Conservation (phyloP, 75 land plant genomes). For the Adiantum capillusveneris region DNA sequence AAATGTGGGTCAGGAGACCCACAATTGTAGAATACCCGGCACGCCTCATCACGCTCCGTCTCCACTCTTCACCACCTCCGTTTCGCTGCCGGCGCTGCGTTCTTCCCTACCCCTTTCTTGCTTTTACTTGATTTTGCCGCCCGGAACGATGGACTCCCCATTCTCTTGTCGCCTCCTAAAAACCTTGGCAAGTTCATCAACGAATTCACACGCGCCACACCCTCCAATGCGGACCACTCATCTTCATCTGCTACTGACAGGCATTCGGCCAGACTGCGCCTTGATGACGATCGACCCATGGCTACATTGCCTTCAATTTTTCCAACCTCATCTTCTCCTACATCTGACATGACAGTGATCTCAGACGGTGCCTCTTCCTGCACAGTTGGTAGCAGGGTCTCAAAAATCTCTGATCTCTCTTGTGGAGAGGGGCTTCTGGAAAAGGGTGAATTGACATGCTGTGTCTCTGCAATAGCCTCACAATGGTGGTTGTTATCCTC, state of each 20-base stretch:
- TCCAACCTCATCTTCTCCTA: not conserved
- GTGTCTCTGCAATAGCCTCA: too few relatives aligned
- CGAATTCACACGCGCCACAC: slow-evolving; percentile 80
- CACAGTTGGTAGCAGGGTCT: not conserved
- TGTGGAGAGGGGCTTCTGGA: too few relatives aligned
- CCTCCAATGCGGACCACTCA: slow-evolving; percentile 89
- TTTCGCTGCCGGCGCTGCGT: too few relatives aligned
- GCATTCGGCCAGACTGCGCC: slow-evolving; percentile 41
- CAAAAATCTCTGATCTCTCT: not conserved
- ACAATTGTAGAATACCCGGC: too few relatives aligned
- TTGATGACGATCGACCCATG: slow-evolving; percentile 12
- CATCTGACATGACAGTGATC: not conserved
- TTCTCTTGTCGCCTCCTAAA: slow-evolving; percentile 16
- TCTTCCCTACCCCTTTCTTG: too few relatives aligned
- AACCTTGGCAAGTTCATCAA: slow-evolving; percentile 69
- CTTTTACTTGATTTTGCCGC: too few relatives aligned
- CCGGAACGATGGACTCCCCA: too few relatives aligned
- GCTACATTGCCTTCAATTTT: not conserved
- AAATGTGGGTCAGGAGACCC: too few relatives aligned
- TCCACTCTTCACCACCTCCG: too few relatives aligned
- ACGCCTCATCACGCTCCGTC: too few relatives aligned
- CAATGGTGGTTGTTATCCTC: too few relatives aligned
- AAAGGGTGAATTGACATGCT: too few relatives aligned
- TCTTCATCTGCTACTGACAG: slow-evolving; percentile 29
- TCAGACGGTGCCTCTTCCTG: not conserved